These are phyloP conservation scores for Boletus patriciae DNA, from an alignment of 768 basidiomycete genomes.

Conservation along the genomic window DNA sequence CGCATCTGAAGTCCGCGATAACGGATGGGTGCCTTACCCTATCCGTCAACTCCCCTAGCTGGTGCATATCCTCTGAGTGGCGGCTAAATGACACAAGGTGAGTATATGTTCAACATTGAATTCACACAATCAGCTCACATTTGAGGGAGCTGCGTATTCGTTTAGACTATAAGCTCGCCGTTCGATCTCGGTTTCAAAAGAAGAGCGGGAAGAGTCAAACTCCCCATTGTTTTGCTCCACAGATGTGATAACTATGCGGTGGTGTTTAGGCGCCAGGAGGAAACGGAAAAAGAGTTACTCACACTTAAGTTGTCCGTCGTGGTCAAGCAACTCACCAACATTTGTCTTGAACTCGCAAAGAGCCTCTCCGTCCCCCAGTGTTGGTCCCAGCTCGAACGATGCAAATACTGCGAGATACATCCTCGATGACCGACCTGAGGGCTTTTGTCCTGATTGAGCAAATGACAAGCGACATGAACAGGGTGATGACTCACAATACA, in stretches of 20 bases:
- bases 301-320: background rate
- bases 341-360: background rate
- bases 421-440: background rate
- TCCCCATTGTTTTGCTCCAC: background rate
- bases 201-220: background rate
- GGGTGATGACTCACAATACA: background rate
- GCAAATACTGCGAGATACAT: background rate
- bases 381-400: constrained; percentile 7
- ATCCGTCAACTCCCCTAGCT: background rate
- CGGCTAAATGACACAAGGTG: background rate
- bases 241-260: background rate
- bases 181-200: background rate
- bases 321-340: background rate
- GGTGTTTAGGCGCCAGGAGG: background rate
- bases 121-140: background rate
- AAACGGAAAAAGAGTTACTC: background rate
- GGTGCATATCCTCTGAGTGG: background rate
- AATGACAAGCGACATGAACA: background rate
- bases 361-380: constrained; percentile 6
- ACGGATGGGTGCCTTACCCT: background rate
- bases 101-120: background rate
- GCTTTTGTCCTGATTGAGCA: background rate
- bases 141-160: background rate
- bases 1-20: background rate
- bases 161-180: too few species aligned